Evolutionary conservation across 345 rosid genomes (phyloP).

Genomic region (Citropsis articulata): DNA sequence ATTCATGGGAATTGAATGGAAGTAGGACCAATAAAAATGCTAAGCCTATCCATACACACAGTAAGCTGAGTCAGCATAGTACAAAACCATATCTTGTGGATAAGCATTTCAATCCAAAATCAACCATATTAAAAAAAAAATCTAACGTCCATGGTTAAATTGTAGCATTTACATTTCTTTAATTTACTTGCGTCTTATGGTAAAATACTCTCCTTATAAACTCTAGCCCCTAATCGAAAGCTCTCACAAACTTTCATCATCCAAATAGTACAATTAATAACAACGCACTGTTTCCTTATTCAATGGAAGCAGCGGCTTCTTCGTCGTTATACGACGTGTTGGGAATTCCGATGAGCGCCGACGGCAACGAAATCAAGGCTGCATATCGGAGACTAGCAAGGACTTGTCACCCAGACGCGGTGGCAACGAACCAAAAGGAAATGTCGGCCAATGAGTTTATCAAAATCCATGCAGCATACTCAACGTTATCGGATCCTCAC

Average conservation of each 20-base stretch:
- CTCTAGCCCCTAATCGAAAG: not conserved
- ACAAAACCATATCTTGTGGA: conserved; percentile 21
- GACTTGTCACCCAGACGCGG: conserved; percentile 58
- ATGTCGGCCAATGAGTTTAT: conserved; percentile 42
- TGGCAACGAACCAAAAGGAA: conserved; percentile 35
- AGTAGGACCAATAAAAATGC: conserved; percentile 10
- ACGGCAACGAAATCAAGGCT: conserved; percentile 41
- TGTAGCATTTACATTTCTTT: no score
- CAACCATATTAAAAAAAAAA: not conserved
- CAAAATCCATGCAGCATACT: conserved; percentile 53
- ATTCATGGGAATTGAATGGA: not conserved
- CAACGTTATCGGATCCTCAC: conserved; percentile 50
- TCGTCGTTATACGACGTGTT: conserved; percentile 47
- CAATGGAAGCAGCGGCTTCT: conserved; percentile 14
- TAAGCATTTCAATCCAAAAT: conserved; percentile 23
- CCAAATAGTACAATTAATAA: no score
- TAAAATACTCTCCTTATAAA: no score
- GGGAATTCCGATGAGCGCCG: conserved; percentile 45
- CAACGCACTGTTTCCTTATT: not conserved
- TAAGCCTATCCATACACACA: conserved; percentile 32
- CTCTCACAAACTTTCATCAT: not conserved
- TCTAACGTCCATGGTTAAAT: no score
- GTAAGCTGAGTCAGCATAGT: conserved; percentile 43
- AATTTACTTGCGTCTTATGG: no score
- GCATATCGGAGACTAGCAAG: conserved; percentile 62